phyloP scores from a whole-genome alignment of 2,329 filamentous ascomycete species.

The Pochonia chlamydosporia region DNA sequence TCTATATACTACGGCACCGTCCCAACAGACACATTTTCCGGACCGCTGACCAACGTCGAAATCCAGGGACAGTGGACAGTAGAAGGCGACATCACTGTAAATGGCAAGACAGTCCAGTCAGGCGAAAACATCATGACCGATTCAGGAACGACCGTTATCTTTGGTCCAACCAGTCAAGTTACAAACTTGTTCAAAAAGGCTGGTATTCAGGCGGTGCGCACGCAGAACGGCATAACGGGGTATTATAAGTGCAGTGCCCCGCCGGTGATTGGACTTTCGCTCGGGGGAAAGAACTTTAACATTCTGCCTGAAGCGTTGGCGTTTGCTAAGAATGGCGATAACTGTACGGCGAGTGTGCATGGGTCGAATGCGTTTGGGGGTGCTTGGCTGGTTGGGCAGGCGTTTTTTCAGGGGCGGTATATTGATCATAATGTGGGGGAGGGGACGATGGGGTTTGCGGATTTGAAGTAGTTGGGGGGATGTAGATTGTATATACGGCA shows the following conservation, averaged over 20 bases:
- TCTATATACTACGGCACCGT: constrained; percentile 14
- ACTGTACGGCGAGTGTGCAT: constrained; percentile 14
- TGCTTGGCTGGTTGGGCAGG: constrained; percentile 15
- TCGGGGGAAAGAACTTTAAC: constrained; percentile 13
- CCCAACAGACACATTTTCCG: constrained; percentile 1
- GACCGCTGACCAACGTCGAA: background rate
- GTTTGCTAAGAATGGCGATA: constrained; percentile 10
- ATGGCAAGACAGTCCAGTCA: background rate
- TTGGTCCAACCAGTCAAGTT: constrained; percentile 12
- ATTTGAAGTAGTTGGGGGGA: constrained; percentile 7
- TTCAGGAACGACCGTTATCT: constrained; percentile 14
- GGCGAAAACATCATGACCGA: constrained; percentile 11
- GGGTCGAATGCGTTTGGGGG: constrained; percentile 10
- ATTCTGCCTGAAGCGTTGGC: constrained; percentile 12
- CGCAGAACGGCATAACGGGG: constrained; percentile 10
- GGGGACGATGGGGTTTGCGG: constrained; percentile 12
- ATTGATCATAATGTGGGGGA: constrained; percentile 14
- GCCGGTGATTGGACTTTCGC: constrained; percentile 11
- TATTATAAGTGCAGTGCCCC: constrained; percentile 12
- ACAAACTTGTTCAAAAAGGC: constrained; percentile 9
- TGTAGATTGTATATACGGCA: too few relatives aligned
- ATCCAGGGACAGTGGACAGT: background rate
- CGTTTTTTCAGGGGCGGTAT: constrained; percentile 17
- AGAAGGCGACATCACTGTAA: background rate
- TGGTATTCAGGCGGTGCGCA: constrained; percentile 9